Evolutionary conservation across 768 basidiomycete genomes (phyloP).

Genomic region (Tylopilus sp.): DNA sequence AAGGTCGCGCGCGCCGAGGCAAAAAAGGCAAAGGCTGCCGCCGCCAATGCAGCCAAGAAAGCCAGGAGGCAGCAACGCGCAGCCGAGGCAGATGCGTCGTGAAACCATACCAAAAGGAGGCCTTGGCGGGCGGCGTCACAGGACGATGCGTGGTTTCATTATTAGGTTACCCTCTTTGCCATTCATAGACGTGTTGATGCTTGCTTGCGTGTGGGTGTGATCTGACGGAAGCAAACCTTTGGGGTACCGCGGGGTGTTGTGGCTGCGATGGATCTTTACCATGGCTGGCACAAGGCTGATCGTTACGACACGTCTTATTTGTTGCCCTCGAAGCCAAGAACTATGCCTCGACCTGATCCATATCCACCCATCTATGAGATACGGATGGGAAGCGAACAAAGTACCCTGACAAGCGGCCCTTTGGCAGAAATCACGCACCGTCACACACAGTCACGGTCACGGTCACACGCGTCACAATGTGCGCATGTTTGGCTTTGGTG

Average conservation of each 20-base stretch:
- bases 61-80: conserved; percentile 65
- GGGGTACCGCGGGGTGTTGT: too few relatives aligned
- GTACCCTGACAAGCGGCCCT: conserved; percentile 13
- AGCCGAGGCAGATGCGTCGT: conserved; percentile 35
- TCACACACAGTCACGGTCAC: conserved; percentile 13
- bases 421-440: conserved; percentile 32
- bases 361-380: too few relatives aligned
- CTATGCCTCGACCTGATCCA: too few relatives aligned
- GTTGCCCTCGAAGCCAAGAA: too few relatives aligned
- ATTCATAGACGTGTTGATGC: background rate
- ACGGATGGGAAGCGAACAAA: background rate
- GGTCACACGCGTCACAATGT: conserved; percentile 6
- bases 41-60: conserved; percentile 90
- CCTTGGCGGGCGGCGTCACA: background rate
- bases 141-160: background rate
- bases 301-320: too few relatives aligned
- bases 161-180: conserved; percentile 4
- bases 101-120: background rate
- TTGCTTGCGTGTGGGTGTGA: background rate
- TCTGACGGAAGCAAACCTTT: too few relatives aligned
- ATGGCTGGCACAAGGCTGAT: too few relatives aligned
- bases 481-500: conserved; percentile 23
- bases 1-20: conserved; percentile 70
- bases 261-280: too few relatives aligned
- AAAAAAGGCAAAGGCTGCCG: conserved; percentile 81